A percentile compares a stretch with the other conserved stretches of the same genome.
Evolutionary conservation across 371 early-diverging fungal species (phyloP).

Genomic region (Blakeslea trispora): DNA sequence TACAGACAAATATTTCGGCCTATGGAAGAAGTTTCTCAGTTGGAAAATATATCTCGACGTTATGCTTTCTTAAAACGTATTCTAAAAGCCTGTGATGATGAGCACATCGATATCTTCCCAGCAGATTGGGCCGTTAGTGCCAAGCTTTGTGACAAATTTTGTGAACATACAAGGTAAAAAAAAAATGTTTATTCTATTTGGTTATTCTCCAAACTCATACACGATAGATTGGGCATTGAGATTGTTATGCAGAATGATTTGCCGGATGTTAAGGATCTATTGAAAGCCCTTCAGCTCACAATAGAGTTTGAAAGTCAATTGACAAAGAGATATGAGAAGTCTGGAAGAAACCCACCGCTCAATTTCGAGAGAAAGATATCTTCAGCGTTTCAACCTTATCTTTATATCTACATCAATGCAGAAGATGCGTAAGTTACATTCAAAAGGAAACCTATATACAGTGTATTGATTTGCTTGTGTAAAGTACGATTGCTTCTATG

Average conservation of each 20-base stretch:
- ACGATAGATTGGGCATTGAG: no score
- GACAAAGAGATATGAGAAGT: slow-evolving; percentile 59
- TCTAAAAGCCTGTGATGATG: slow-evolving; percentile 83
- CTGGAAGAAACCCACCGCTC: slow-evolving; percentile 8
- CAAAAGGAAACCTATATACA: no score
- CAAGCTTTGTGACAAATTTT: slow-evolving; percentile 73
- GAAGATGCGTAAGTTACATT: slow-evolving; percentile 70
- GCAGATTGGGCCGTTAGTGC: slow-evolving; percentile 78
- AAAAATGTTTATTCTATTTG: no score
- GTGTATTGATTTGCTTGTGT: no score
- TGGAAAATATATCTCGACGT: slow-evolving; percentile 86
- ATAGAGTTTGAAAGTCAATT: slow-evolving; percentile 90
- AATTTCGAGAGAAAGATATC: slow-evolving; percentile 81
- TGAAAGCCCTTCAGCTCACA: slow-evolving; percentile 79
- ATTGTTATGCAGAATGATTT: slow-evolving; percentile 37
- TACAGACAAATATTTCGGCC: slow-evolving; percentile 81
- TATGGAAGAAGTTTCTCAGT: slow-evolving; percentile 81
- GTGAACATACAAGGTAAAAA: slow-evolving; percentile 73
- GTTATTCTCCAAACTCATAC: no score
- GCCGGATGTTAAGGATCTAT: slow-evolving; percentile 66
- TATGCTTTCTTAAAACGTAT: slow-evolving; percentile 92
- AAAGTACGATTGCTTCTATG: slow-evolving; percentile 60
- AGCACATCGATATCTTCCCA: slow-evolving; percentile 83
- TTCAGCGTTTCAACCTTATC: slow-evolving; percentile 81
- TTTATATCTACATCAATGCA: slow-evolving; percentile 79